Evolutionary conservation across 768 basidiomycete species (phyloP), one percentile per base, ranked within the genome.

Genomic region (Panaeolus papilionaceus): DNA sequence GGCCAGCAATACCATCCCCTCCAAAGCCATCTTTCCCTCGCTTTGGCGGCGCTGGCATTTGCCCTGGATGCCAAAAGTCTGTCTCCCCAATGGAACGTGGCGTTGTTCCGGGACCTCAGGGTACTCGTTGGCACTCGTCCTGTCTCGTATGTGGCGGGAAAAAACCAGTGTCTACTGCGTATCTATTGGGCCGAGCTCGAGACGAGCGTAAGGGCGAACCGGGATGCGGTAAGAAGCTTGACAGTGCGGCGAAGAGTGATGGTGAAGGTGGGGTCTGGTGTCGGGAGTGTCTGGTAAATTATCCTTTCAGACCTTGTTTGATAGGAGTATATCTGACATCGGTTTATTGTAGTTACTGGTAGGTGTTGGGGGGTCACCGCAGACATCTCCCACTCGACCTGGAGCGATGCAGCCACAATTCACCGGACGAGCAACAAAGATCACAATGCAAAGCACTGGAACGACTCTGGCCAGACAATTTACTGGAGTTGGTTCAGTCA

Each of bases 1-100:
- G 72, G 20, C 74, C 75, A 2, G 51, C 73, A 20, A 58, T 68
- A 18, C 64, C 67, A 54, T 44, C 71, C 61, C 69, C 75, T 6
- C 70, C 77, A 33, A 78, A 74, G 64, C 77, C 69, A 68, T 76
- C 70, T 66, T 83, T 80, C 70, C 84, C 87, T 49, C 86, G 88
- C 5, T 91, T 91, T 72, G 90, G 90, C 12, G 83, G 85, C 62
- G 81, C 83, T 39, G 79, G 82, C n/a, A 70, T 82, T 33, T 95
- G 94, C 72, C 92, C 93, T 10, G 93, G 92, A 28, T 95, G 94
- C 76, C 82, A 81, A 64, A 88, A 86, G 71, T 74, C 86, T 0
- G 94, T 95, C 12, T 92, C 92, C 16, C 86, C 86, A 1, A 94
- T 95, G 93, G 94, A 95, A 73, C 83, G 86, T 67, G 94, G 94